phyloP scores from a whole-genome alignment of 495 filamentous ascomycete species.

The Penicillium paxilli region DNA sequence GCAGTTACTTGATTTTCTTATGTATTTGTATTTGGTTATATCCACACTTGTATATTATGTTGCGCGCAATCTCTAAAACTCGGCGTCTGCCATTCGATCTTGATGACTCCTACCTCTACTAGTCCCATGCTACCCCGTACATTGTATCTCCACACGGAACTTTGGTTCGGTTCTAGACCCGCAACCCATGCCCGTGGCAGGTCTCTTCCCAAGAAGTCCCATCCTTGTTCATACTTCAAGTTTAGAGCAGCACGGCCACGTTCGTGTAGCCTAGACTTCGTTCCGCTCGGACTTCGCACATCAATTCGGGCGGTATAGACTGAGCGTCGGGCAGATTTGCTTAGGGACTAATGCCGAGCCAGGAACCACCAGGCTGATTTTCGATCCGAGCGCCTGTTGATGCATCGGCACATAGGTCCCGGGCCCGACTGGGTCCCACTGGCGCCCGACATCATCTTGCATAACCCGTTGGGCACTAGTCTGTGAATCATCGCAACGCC shows the following conservation, averaged over 20 bases:
- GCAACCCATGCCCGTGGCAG: not conserved
- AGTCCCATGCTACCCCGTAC: too few relatives aligned
- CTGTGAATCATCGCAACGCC: not conserved
- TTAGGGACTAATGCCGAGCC: slow-evolving; percentile 23
- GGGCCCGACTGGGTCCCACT: slow-evolving; percentile 10
- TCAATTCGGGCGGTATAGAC: slow-evolving; percentile 7
- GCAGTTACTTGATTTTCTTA: slow-evolving; percentile 10
- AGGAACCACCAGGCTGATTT: slow-evolving; percentile 25
- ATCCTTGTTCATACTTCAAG: not conserved
- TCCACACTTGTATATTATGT: slow-evolving; percentile 8
- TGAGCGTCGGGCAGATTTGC: slow-evolving; percentile 30
- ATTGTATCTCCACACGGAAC: too few relatives aligned
- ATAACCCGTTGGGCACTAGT: slow-evolving; percentile 25
- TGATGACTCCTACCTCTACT: not conserved
- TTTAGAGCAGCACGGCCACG: not conserved
- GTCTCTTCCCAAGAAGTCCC: not conserved
- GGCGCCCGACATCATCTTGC: slow-evolving; percentile 23
- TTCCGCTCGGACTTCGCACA: slow-evolving; percentile 10
- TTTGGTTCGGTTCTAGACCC: not conserved
- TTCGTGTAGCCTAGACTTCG: slow-evolving; percentile 8
- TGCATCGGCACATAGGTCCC: slow-evolving; percentile 19
- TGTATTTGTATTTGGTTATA: slow-evolving; percentile 14
- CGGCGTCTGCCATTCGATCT: not conserved
- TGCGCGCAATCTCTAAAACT: slow-evolving; percentile 1
- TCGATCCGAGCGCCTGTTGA: slow-evolving; percentile 15